Evolutionary conservation across 2,329 filamentous ascomycete species (phyloP).

Genomic region (Gnomoniopsis smithogilvyi): DNA sequence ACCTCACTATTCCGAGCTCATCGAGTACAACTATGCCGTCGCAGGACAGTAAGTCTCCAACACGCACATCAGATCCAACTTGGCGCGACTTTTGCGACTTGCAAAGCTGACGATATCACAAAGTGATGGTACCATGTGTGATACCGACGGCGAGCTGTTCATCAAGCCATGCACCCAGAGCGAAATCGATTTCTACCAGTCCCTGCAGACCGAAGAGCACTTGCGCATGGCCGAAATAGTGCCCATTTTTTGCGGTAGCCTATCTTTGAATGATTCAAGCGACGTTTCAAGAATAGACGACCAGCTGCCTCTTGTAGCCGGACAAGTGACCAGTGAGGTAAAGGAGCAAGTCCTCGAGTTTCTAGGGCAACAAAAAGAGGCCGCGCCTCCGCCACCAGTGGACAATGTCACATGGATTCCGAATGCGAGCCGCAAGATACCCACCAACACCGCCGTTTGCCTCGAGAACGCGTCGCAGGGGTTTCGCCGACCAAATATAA

Average conservation of each 20-base stretch:
- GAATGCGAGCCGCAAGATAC: slow-evolving; percentile 57
- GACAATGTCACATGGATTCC: slow-evolving; percentile 42
- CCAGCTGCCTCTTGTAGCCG: slow-evolving; percentile 41
- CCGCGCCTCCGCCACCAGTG: slow-evolving; percentile 2
- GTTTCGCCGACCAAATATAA: slow-evolving; percentile 80
- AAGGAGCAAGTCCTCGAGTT: slow-evolving; percentile 33
- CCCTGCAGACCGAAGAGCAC: slow-evolving; percentile 56
- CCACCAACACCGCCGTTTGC: slow-evolving; percentile 77
- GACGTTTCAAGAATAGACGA: slow-evolving; percentile 47
- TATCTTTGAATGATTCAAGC: slow-evolving; percentile 61
- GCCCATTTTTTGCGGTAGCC: slow-evolving; percentile 78
- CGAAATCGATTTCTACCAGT: slow-evolving; percentile 89
- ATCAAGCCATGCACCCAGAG: slow-evolving; percentile 88
- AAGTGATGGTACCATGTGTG: slow-evolving; percentile 87
- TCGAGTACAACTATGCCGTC: slow-evolving; percentile 71
- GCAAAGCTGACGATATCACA: slow-evolving; percentile 20
- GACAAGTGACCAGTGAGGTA: slow-evolving; percentile 38
- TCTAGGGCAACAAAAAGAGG: slow-evolving; percentile 13
- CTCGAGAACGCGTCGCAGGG: slow-evolving; percentile 80
- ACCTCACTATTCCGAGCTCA: slow-evolving; percentile 58
- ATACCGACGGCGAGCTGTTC: slow-evolving; percentile 78
- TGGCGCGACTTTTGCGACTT: background rate
- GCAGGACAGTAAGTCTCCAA: slow-evolving; percentile 70
- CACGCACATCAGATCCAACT: background rate
- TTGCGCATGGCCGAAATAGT: slow-evolving; percentile 76